Evolutionary conservation across 306 rosid species (phyloP), one percentile per base, ranked within the genome.

Genomic region (Cucurbita ficifolia): DNA sequence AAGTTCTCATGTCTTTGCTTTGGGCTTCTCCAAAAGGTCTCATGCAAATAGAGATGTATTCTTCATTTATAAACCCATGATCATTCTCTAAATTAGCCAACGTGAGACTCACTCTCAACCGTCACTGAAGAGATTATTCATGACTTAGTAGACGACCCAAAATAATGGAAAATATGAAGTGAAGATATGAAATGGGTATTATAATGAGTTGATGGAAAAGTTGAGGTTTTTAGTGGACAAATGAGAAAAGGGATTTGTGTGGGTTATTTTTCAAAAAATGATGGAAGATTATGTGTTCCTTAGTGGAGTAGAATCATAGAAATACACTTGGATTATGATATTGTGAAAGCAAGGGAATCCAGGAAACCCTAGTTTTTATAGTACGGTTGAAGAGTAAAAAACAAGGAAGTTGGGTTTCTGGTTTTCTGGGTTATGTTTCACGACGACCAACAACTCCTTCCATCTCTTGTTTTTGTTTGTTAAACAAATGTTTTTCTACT

Each of bases 241-340:
- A 77, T 85, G 84, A 88, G 86, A 88, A 88, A 88, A 78, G 80
- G 80, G 69, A 59, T 81, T 70, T 42, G n/a, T 70, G 45, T 33
- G 29, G 51, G n/a, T 45, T 67, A 5, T 35, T 50, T 49, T 49
- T 70, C 0, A 49, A 81, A 3, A 49, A 79, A 89, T 88, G 56
- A 89, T 89, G 86, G 72, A 78, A 76, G 76, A 79, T 84, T 78
- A 83, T 83, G 82, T 86, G 82, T 71, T 83, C 64, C 87, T 72
- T 78, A 82, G 94, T 88, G 86, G 79, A 72, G 11, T 73, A 8
- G 4, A 61, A 36, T 61, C 13, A 61, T 61, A 61, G 45, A 62
- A 62, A 36, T 61, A 61, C 69, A 16, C 3, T 29, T 29, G 2
- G 33, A 29, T 29, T 29, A 29, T 29, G 33, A 36, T 35, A 16